Percentiles rank a stretch among this genome's conserved stretches.
These are phyloP conservation scores for Starmerella scarabaei DNA, from an alignment of 805 yeast genomes.

Conservation along the genomic window DNA sequence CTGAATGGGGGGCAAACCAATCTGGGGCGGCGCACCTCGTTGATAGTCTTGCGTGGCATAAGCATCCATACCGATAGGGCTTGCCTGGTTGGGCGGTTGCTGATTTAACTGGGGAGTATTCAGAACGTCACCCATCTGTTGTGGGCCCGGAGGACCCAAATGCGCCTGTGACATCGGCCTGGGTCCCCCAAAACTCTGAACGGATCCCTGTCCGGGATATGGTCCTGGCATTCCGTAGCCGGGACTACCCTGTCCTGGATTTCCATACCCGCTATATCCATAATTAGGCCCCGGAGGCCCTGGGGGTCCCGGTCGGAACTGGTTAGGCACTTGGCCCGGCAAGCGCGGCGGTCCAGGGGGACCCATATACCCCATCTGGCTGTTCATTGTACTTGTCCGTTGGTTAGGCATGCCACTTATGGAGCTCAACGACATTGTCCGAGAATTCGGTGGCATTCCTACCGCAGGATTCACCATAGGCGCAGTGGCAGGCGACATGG, in stretches of 20 bases:
- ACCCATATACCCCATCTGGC: background rate
- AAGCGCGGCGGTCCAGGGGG: background rate
- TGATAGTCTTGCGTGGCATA: background rate
- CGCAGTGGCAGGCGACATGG: slow-evolving; percentile 1
- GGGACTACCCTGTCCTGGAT: no score
- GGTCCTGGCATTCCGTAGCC: no score
- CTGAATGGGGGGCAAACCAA: slow-evolving; percentile 3
- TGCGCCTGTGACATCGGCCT: background rate
- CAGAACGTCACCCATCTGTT: background rate
- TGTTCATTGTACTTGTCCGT: background rate
- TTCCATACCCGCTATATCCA: no score
- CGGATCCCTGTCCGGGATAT: background rate
- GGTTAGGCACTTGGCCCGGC: no score
- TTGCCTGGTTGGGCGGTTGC: background rate
- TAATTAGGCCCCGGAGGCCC: no score
- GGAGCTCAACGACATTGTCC: slow-evolving; percentile 16
- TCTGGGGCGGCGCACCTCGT: background rate
- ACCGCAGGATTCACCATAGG: background rate
- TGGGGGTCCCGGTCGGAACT: no score
- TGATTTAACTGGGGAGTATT: slow-evolving; percentile 1
- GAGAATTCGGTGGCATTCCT: background rate
- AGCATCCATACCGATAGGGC: background rate
- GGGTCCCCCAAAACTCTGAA: background rate
- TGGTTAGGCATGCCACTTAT: background rate
- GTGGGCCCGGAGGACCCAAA: background rate